Evolutionary conservation across 495 filamentous ascomycete genomes (phyloP), one percentile per base, ranked within the genome.

Genomic region (Hypoxylon subgilvum): DNA sequence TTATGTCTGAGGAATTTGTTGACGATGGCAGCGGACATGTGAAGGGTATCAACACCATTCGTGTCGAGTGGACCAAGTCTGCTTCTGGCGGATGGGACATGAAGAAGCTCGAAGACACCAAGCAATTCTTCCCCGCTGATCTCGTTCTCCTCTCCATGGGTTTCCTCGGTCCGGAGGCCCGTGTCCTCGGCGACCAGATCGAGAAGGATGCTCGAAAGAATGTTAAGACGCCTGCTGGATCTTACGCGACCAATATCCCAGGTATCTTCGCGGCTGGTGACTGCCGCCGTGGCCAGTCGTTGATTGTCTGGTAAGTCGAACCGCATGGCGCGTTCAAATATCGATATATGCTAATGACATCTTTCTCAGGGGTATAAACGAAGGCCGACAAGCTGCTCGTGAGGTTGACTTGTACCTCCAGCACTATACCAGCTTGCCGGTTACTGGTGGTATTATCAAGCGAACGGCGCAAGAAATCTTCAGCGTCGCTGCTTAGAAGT

Each of bases 1-100:
- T 99, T 73, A 96, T 97, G 92, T 95, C 90, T 14, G 92, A 94
- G 76, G 93, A 97, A 63, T 99, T 99, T 62, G 91, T 97, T 18
- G 90, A 92, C 52, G 94, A 97, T 63, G 95, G 91, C 35, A 83
- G 73, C 32, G 93, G 92, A 57, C 86, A 86, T 52, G 92, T 99
- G 63, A 92, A 89, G 79, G 94, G 94, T 61, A 97, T 98, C 82
- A 97, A 97, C 76, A 97, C 92, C 19, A 83, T 96, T 42, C 90
- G 93, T 28, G 95, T 98, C 25, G 94, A 97, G 73, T 98, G 94
- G 94, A 92, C 92, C 50, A 92, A 92, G 82, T 87, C 83, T 40
- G 82, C 88, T 22, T 85, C 84, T 46, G 95, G 95, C 47, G 94
- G 94, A 22, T 98, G 94, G 94, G 94, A 98, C 71, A 98, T 98